These are phyloP conservation scores for Dendrobium chrysotoxum DNA, from an alignment of 106 monocot species.

Conservation along the genomic window DNA sequence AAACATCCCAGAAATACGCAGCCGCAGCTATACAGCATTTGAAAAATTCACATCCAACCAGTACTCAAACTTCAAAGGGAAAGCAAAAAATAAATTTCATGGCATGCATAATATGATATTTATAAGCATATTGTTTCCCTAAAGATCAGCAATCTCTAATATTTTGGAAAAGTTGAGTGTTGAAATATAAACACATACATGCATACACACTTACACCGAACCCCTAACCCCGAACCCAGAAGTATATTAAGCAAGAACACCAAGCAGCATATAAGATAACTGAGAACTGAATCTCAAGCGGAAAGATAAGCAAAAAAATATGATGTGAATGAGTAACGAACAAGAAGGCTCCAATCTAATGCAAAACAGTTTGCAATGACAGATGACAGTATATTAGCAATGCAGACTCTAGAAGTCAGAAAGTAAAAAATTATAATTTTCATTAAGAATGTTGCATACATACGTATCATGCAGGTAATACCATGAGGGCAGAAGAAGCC, in stretches of 20 bases:
- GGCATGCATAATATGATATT: too few species aligned
- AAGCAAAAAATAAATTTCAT: too few species aligned
- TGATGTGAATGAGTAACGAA: background rate
- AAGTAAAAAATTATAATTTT: background rate
- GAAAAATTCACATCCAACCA: too few species aligned
- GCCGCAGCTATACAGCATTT: too few species aligned
- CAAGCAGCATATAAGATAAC: background rate
- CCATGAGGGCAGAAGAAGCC: constrained; percentile 71
- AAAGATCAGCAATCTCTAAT: too few species aligned
- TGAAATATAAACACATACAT: background rate
- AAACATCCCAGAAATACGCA: too few species aligned
- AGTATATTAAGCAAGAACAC: background rate
- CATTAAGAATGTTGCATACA: constrained; percentile 13
- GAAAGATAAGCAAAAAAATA: background rate
- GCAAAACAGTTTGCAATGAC: background rate
- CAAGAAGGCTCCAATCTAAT: background rate
- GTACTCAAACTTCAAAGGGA: too few species aligned
- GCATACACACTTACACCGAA: background rate
- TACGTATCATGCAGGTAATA: constrained; percentile 76
- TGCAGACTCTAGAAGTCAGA: background rate
- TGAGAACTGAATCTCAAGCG: background rate
- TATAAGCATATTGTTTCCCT: too few species aligned
- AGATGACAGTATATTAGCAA: background rate
- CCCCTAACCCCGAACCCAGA: background rate
- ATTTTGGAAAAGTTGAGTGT: too few species aligned